Conservation (phyloP, 2,329 filamentous ascomycete species). For the Epichloe gansuensis region DNA sequence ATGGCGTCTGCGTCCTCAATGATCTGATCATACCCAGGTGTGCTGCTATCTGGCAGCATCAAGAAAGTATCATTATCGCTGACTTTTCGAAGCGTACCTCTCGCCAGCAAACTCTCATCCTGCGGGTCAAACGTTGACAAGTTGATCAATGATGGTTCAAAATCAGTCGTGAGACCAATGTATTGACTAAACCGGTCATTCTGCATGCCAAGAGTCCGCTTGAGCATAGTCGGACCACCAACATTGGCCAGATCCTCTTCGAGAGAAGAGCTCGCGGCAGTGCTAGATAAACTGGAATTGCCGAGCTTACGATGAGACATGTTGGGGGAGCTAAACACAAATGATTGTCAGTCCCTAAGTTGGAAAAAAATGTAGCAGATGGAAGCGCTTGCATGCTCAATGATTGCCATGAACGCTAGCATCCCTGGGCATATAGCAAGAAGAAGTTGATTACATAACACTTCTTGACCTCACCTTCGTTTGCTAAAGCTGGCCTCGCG, state of each 20-base stretch:
- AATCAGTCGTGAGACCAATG: constrained; percentile 71
- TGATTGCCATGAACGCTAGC: not conserved
- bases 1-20: constrained; percentile 57
- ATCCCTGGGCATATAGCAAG: not conserved
- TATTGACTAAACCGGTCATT: constrained; percentile 71
- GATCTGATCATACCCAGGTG: constrained; percentile 60
- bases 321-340: constrained; percentile 40
- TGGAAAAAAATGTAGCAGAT: not conserved
- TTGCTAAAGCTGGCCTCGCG: constrained; percentile 48
- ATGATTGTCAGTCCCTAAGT: not conserved
- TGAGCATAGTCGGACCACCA: constrained; percentile 52
- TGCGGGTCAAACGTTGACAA: constrained; percentile 69
- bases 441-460: not conserved
- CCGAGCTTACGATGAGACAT: constrained; percentile 38
- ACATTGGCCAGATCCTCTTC: constrained; percentile 64
- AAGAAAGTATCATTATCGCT: constrained; percentile 69
- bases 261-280: constrained; percentile 48
- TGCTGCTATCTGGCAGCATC: constrained; percentile 63
- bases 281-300: constrained; percentile 48
- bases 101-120: constrained; percentile 64
- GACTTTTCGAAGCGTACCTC: constrained; percentile 61
- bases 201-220: constrained; percentile 63
- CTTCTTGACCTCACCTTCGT: constrained; percentile 48
- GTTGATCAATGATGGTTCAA: constrained; percentile 73
- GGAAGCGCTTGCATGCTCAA: not conserved